phyloP scores from a whole-genome alignment of 345 rosid species.

The Luvunga scandens region DNA sequence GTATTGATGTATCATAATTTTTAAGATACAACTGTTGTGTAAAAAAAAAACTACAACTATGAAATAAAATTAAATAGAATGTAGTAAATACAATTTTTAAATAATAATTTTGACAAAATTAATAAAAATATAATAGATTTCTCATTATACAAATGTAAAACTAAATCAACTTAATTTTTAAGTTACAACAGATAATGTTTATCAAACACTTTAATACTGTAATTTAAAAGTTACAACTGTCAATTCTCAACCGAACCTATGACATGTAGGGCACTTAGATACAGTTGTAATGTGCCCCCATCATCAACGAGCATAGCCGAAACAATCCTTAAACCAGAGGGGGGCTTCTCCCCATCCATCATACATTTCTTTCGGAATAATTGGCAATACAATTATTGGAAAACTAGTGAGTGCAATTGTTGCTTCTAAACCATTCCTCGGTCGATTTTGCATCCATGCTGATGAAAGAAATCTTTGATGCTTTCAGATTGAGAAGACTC shows the following conservation, averaged over 20 bases:
- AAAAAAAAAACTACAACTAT: rapidly evolving
- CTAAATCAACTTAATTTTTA: too few species aligned
- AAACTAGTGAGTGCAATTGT: constrained; percentile 27
- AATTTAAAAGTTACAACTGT: rapidly evolving
- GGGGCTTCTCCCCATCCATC: constrained; percentile 37
- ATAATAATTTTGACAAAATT: too few species aligned
- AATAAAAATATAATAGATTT: too few species aligned
- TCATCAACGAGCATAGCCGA: constrained; percentile 28
- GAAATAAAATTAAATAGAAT: too few species aligned
- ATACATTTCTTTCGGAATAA: constrained; percentile 28
- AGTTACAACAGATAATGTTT: too few species aligned
- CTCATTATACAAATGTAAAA: too few species aligned
- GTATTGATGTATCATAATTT: too few species aligned
- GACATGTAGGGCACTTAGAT: constrained; percentile 29
- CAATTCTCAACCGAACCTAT: neutral
- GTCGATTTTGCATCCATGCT: constrained; percentile 33
- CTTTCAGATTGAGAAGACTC: neutral
- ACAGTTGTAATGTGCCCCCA: constrained; percentile 3
- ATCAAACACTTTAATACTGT: rapidly evolving
- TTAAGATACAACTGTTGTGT: too few species aligned
- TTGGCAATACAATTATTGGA: constrained; percentile 34
- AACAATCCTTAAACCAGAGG: constrained; percentile 34
- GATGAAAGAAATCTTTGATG: constrained; percentile 23
- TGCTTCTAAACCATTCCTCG: constrained; percentile 20
- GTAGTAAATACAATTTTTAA: too few species aligned